These are phyloP conservation scores for Trametes meyenii DNA, from an alignment of 768 basidiomycete species.

Conservation along the genomic window DNA sequence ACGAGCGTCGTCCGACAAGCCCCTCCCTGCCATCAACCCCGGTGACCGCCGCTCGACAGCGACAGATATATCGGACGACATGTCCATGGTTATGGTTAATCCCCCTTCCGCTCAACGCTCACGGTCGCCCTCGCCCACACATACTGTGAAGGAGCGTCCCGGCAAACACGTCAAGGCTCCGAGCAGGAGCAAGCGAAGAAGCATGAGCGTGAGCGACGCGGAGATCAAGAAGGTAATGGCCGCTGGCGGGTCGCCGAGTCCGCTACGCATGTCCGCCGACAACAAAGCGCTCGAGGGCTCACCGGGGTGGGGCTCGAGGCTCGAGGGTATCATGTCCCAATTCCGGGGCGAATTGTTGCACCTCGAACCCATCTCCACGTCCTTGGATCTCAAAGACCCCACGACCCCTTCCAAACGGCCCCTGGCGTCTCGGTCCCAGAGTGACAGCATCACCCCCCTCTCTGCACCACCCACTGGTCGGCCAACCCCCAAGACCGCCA, in stretches of 20 bases:
- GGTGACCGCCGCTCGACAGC: slow-evolving; percentile 38
- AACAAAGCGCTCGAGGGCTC: slow-evolving; percentile 38
- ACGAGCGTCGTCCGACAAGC: slow-evolving; percentile 47
- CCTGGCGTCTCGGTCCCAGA: slow-evolving; percentile 27
- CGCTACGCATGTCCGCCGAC: slow-evolving; percentile 42
- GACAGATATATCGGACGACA: slow-evolving; percentile 45
- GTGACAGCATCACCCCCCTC: slow-evolving; percentile 23
- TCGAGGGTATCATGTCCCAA: slow-evolving; percentile 69
- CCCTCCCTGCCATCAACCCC: slow-evolving; percentile 61
- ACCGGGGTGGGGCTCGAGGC: slow-evolving; percentile 47
- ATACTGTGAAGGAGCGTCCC: slow-evolving; percentile 28
- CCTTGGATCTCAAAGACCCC: slow-evolving; percentile 68
- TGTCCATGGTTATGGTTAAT: slow-evolving; percentile 61
- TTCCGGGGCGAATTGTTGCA: slow-evolving; percentile 74
- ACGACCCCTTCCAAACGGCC: slow-evolving; percentile 55
- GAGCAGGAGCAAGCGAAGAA: slow-evolving; percentile 55
- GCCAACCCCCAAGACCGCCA: slow-evolving; percentile 13
- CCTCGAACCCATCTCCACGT: slow-evolving; percentile 56
- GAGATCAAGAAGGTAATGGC: slow-evolving; percentile 51
- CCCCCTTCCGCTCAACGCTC: slow-evolving; percentile 36
- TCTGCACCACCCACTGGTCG: slow-evolving; percentile 16
- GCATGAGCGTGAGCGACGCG: slow-evolving; percentile 72
- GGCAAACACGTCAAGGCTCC: slow-evolving; percentile 29
- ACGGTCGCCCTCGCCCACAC: slow-evolving; percentile 31
- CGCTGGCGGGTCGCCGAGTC: slow-evolving; percentile 40